These are phyloP conservation scores for Hypomyces perniciosus DNA, from an alignment of 2,329 filamentous ascomycete genomes.

Conservation along the genomic window DNA sequence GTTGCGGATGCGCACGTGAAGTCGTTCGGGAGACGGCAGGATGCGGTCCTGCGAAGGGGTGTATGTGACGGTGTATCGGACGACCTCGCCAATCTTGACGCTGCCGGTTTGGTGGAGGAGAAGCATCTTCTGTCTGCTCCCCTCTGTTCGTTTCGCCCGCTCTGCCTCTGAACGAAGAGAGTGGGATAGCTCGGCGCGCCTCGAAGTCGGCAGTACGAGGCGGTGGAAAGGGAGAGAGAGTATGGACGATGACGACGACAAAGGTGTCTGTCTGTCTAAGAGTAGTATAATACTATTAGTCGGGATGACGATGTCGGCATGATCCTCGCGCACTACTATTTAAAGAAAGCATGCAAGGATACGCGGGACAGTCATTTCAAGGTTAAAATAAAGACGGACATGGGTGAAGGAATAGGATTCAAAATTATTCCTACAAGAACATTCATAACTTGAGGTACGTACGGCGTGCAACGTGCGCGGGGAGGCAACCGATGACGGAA, in stretches of 20 bases:
- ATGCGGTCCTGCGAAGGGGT: constrained; percentile 85
- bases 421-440: neutral
- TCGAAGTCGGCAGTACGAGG: neutral
- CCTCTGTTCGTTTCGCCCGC: neutral
- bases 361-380: constrained; percentile 3
- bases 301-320: too few relatives aligned
- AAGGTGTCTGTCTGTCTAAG: too few relatives aligned
- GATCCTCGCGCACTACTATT: neutral
- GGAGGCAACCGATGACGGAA: neutral
- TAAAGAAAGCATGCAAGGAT: constrained; percentile 1
- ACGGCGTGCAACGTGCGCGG: neutral
- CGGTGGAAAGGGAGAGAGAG: too few relatives aligned
- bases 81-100: constrained; percentile 90
- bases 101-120: constrained; percentile 85
- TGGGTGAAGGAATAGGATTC: neutral
- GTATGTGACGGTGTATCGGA: constrained; percentile 89
- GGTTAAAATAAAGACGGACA: constrained; percentile 1
- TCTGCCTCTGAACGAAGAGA: neutral
- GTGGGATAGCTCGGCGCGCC: too few relatives aligned
- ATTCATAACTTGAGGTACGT: neutral
- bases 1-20: constrained; percentile 87
- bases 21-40: constrained; percentile 71
- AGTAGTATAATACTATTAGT: too few relatives aligned
- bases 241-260: too few relatives aligned
- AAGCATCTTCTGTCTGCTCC: constrained; percentile 54